These are phyloP conservation scores for Neonectria sp. DNA, from an alignment of 2,329 filamentous ascomycete species.

Conservation along the genomic window DNA sequence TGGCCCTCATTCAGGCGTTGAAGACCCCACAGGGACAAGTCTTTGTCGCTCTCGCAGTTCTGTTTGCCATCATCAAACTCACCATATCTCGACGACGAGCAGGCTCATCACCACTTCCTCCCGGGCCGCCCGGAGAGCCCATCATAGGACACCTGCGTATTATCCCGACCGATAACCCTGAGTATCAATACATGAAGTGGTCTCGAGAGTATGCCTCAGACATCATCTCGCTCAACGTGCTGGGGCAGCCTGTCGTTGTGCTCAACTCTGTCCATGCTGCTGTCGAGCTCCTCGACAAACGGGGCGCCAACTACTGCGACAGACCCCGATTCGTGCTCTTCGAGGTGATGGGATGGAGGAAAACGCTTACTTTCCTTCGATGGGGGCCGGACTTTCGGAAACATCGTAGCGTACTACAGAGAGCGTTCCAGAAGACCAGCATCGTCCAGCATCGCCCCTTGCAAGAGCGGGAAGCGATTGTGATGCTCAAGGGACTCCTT, in stretches of 20 bases:
- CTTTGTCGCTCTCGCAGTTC: conserved; percentile 9
- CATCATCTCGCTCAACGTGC: conserved; percentile 50
- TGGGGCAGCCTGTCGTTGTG: conserved; percentile 56
- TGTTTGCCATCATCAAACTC: conserved; percentile 26
- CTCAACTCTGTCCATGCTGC: conserved; percentile 60
- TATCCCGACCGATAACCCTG: conserved; percentile 53
- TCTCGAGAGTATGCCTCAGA: conserved; percentile 66
- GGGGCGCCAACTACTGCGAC: conserved; percentile 61
- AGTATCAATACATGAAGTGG: conserved; percentile 49
- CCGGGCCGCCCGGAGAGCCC: conserved; percentile 52
- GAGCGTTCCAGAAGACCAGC: conserved; percentile 56
- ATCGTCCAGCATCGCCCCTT: conserved; percentile 52
- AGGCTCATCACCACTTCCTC: conserved; percentile 44
- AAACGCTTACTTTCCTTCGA: conserved; percentile 61
- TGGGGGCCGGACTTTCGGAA: conserved; percentile 59
- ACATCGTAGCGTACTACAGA: conserved; percentile 62
- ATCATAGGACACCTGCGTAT: conserved; percentile 62
- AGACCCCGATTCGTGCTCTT: conserved; percentile 61
- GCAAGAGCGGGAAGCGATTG: conserved; percentile 53
- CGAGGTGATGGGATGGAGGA: conserved; percentile 61
- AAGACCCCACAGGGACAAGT: conserved; percentile 15
- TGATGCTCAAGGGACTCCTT: conserved; percentile 50
- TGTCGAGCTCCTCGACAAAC: conserved; percentile 59
- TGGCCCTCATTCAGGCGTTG: conserved; percentile 19
- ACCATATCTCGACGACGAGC: conserved; percentile 5